phyloP scores from a whole-genome alignment of 1,284 basidiomycete genomes.

The Athelia psychrophila region DNA sequence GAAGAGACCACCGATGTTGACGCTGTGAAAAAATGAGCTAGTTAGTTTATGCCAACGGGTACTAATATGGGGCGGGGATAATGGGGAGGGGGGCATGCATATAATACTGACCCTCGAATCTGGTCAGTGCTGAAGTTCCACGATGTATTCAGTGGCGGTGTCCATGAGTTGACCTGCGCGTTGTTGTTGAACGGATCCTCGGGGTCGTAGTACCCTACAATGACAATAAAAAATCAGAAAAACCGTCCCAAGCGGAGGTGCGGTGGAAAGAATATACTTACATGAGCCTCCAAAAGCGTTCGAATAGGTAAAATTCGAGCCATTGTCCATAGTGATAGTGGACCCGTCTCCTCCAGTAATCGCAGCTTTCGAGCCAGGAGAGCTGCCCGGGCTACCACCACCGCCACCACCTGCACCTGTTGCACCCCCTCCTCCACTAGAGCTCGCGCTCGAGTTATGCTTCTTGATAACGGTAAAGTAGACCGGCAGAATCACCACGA shows the following conservation, averaged over 20 bases:
- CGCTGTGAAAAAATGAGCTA: constrained; percentile 33
- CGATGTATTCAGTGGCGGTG: constrained; percentile 58
- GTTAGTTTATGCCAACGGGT: no score
- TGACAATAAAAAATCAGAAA: constrained; percentile 1
- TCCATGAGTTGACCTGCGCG: constrained; percentile 61
- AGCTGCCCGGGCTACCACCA: not conserved
- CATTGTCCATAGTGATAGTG: constrained; percentile 57
- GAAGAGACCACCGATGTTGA: constrained; percentile 72
- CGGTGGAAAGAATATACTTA: constrained; percentile 31
- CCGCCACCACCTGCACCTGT: constrained; percentile 8
- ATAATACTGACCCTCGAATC: constrained; percentile 31
- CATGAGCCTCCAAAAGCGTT: constrained; percentile 74
- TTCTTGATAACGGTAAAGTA: constrained; percentile 50
- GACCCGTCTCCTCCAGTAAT: constrained; percentile 66
- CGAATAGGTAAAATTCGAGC: constrained; percentile 62
- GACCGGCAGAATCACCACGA: constrained; percentile 51
- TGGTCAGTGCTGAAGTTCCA: constrained; percentile 55
- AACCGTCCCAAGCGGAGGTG: no score
- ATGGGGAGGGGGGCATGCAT: constrained; percentile 50
- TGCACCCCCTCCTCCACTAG: no score
- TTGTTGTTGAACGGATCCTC: constrained; percentile 63
- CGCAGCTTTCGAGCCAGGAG: constrained; percentile 16
- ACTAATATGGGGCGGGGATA: no score
- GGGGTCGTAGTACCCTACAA: constrained; percentile 46
- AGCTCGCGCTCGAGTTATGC: constrained; percentile 12